Evolutionary conservation across 805 yeast genomes (phyloP).

Genomic region (Ogataea dorogensis): DNA sequence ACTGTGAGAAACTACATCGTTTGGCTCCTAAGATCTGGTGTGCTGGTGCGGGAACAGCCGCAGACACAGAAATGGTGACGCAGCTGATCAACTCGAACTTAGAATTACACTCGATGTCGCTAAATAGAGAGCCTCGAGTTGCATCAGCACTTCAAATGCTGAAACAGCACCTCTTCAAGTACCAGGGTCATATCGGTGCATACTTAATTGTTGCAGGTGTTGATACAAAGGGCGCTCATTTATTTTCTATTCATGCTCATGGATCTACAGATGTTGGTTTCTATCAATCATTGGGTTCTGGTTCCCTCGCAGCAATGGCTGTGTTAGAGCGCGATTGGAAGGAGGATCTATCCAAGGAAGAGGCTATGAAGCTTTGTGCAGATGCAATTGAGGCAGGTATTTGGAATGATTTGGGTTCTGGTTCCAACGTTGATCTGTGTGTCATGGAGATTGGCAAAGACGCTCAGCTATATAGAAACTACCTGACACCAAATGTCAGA

Average conservation of each 20-base stretch:
- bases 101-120: conserved; percentile 83
- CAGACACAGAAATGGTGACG: conserved; percentile 97
- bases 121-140: conserved; percentile 87
- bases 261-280: conserved; percentile 97
- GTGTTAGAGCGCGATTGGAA: conserved; percentile 88
- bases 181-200: conserved; percentile 97
- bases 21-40: conserved; percentile 94
- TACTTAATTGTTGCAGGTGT: conserved; percentile 97
- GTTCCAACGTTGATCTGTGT: conserved; percentile 96
- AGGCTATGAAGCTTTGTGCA: conserved; percentile 87
- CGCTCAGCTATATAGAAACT: conserved; percentile 81
- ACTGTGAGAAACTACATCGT: conserved; percentile 92
- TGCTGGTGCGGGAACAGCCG: conserved; percentile 99
- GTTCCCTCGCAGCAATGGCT: conserved; percentile 98
- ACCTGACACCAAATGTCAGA: conserved; percentile 87
- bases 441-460: conserved; percentile 93
- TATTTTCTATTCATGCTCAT: conserved; percentile 93
- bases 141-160: conserved; percentile 89
- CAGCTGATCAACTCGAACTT: conserved; percentile 87
- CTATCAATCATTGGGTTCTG: conserved; percentile 91
- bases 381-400: conserved; percentile 97
- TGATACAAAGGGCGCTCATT: conserved; percentile 94
- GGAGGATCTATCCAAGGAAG: conserved; percentile 73
- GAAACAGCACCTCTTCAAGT: conserved; percentile 93
- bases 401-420: conserved; percentile 98